phyloP scores from a whole-genome alignment of 2,329 filamentous ascomycete genomes.

The Beauveria bassiana region DNA sequence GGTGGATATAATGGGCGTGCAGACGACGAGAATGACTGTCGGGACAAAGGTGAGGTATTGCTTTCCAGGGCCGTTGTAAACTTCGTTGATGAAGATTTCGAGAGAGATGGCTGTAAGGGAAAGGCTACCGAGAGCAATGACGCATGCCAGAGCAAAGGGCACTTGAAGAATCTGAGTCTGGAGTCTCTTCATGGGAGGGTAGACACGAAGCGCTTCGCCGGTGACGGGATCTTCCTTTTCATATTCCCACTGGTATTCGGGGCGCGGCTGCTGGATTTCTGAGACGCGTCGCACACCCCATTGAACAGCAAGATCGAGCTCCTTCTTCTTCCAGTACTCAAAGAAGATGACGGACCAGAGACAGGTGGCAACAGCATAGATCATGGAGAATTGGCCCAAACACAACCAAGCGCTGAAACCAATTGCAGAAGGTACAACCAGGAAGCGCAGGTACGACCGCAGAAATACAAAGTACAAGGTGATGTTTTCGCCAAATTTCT shows the following conservation, averaged over 20 bases:
- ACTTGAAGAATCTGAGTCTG: slow-evolving; percentile 71
- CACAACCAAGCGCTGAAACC: slow-evolving; percentile 72
- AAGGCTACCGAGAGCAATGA: slow-evolving; percentile 65
- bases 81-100: slow-evolving; percentile 91
- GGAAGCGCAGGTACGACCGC: slow-evolving; percentile 80
- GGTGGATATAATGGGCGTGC: slow-evolving; percentile 70
- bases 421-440: slow-evolving; percentile 73
- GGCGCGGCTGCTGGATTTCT: slow-evolving; percentile 67
- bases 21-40: slow-evolving; percentile 75
- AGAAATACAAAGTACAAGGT: slow-evolving; percentile 95
- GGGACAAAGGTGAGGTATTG: slow-evolving; percentile 77
- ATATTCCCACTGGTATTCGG: slow-evolving; percentile 72
- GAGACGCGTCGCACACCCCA: slow-evolving; percentile 87
- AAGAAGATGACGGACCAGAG: slow-evolving; percentile 88
- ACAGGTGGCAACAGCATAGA: slow-evolving; percentile 71
- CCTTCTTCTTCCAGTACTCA: slow-evolving; percentile 94
- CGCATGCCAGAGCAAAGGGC: slow-evolving; percentile 73
- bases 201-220: slow-evolving; percentile 68
- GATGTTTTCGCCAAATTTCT: slow-evolving; percentile 74
- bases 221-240: slow-evolving; percentile 73
- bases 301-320: slow-evolving; percentile 74
- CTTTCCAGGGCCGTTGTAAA: slow-evolving; percentile 86
- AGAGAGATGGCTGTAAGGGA: slow-evolving; percentile 85
- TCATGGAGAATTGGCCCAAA: slow-evolving; percentile 74
- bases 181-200: slow-evolving; percentile 67